phyloP scores from a whole-genome alignment of 352 stramenopile genomes.

The Globisporangium rhizosaccharum region DNA sequence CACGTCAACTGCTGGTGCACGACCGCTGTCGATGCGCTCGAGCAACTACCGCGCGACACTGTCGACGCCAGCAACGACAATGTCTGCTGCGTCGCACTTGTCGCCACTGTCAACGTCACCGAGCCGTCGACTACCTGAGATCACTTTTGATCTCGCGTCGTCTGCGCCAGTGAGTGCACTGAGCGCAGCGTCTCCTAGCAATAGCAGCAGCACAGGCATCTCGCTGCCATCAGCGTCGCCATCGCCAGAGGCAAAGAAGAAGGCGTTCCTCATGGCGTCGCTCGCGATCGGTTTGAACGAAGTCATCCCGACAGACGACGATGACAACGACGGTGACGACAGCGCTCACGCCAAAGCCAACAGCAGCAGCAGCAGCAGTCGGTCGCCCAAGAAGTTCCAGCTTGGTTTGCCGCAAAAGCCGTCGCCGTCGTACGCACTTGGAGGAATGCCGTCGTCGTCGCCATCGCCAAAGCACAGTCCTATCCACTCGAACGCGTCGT shows the following conservation, averaged over 20 bases:
- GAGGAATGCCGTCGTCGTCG: too few relatives aligned
- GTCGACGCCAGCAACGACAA: not conserved
- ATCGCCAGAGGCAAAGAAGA: slow-evolving; percentile 6
- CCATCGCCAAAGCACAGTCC: slow-evolving; percentile 1
- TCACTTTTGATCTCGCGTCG: slow-evolving; percentile 8
- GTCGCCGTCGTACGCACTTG: not conserved
- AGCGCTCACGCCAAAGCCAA: not conserved
- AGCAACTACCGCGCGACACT: slow-evolving; percentile 2
- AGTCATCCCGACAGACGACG: slow-evolving; percentile 3
- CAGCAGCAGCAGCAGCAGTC: not conserved
- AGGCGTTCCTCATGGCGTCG: slow-evolving; percentile 10
- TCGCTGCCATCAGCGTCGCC: slow-evolving; percentile 4
- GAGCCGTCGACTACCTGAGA: slow-evolving; percentile 8
- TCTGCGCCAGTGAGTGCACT: not conserved
- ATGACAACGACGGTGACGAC: not conserved
- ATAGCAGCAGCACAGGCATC: not conserved
- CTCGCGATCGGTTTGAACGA: slow-evolving; percentile 11
- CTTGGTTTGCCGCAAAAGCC: slow-evolving; percentile 2
- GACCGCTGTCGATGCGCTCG: not conserved
- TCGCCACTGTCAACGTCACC: not conserved
- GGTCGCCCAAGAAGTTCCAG: slow-evolving; percentile 11
- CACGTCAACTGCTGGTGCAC: not conserved
- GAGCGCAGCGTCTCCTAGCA: not conserved
- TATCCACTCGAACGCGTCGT: not conserved
- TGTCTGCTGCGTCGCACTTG: not conserved